These are phyloP conservation scores for Diutina mesorugosa DNA, from an alignment of 1,139 yeast species.

Conservation along the genomic window DNA sequence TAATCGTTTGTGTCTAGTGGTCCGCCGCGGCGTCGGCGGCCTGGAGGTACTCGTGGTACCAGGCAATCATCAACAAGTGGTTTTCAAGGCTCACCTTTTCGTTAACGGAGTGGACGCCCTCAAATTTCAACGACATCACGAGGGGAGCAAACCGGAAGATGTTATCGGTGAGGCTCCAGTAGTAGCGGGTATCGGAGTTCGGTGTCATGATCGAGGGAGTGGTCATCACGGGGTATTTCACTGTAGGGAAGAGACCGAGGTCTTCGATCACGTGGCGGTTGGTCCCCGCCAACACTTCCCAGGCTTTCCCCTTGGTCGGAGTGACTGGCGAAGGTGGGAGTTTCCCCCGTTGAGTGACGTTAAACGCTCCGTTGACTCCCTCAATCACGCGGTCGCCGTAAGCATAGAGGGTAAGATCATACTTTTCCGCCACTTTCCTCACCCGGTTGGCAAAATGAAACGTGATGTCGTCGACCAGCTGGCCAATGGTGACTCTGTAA, in stretches of 20 bases:
- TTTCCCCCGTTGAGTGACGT: neutral
- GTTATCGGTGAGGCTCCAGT: neutral
- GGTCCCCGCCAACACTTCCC: neutral
- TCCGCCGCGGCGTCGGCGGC: neutral
- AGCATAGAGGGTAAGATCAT: slow-evolving; percentile 8
- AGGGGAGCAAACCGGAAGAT: neutral
- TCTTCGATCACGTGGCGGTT: neutral
- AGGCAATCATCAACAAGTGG: slow-evolving; percentile 29
- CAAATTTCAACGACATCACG: neutral
- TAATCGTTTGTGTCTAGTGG: neutral
- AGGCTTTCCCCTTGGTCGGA: neutral
- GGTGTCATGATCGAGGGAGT: neutral
- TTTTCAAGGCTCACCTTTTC: slow-evolving; percentile 21
- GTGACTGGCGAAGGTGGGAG: neutral
- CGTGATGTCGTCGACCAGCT: slow-evolving; percentile 12
- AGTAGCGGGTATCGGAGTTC: neutral
- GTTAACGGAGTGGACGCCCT: slow-evolving; percentile 26
- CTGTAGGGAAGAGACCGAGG: neutral
- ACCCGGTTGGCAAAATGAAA: slow-evolving; percentile 15
- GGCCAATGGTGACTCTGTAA: slow-evolving; percentile 23
- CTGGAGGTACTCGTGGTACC: slow-evolving; percentile 28
- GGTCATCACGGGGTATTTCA: neutral
- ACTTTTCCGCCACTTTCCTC: slow-evolving; percentile 16
- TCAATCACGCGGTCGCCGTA: slow-evolving; percentile 12
- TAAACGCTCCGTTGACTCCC: neutral